phyloP scores from a whole-genome alignment of 805 yeast genomes.

The Metschnikowia aberdeeniae region DNA sequence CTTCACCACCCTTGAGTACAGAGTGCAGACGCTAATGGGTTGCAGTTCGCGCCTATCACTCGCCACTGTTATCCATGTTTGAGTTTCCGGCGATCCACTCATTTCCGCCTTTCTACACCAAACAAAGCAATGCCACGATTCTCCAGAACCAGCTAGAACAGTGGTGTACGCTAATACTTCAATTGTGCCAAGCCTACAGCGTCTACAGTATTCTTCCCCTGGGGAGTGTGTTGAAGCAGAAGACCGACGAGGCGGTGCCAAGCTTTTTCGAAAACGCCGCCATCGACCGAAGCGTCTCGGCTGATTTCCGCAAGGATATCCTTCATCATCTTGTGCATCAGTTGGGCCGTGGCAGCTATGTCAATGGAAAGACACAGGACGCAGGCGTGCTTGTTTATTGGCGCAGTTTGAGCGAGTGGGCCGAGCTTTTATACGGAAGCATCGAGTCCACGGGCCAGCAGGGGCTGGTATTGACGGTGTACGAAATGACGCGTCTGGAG shows the following conservation, averaged over 20 bases:
- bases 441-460: slow-evolving; percentile 72
- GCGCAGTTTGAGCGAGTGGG: slow-evolving; percentile 54
- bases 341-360: slow-evolving; percentile 52
- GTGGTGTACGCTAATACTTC: slow-evolving; percentile 66
- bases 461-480: slow-evolving; percentile 73
- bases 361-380: slow-evolving; percentile 48
- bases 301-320: slow-evolving; percentile 53
- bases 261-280: slow-evolving; percentile 47
- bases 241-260: slow-evolving; percentile 13
- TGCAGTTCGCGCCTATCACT: background rate
- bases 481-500: slow-evolving; percentile 59
- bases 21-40: background rate
- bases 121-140: slow-evolving; percentile 79
- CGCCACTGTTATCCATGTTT: slow-evolving; percentile 14
- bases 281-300: slow-evolving; percentile 52
- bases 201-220: slow-evolving; percentile 30
- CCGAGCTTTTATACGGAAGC: slow-evolving; percentile 28
- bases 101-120: slow-evolving; percentile 90
- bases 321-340: slow-evolving; percentile 52
- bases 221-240: slow-evolving; percentile 30
- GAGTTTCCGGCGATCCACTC: slow-evolving; percentile 41
- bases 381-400: slow-evolving; percentile 60
- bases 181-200: slow-evolving; percentile 53
- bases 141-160: slow-evolving; percentile 71
- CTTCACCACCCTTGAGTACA: slow-evolving; percentile 1